phyloP scores from a whole-genome alignment of 2,329 filamentous ascomycete species.

The Aureobasidium sp. region DNA sequence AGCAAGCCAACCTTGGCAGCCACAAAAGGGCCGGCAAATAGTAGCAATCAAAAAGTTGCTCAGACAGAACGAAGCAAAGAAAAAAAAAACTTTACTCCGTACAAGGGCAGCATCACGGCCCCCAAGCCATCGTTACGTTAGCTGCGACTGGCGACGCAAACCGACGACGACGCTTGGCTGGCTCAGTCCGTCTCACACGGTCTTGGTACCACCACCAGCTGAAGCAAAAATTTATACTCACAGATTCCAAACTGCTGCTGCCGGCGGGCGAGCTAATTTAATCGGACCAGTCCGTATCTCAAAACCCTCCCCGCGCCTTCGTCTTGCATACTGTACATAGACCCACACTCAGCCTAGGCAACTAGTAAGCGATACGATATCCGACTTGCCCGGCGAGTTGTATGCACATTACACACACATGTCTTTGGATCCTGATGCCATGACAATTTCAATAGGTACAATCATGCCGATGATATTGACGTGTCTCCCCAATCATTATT shows the following conservation, averaged over 20 bases:
- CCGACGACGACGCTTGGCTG: conserved; percentile 13
- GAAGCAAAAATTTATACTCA: conserved; percentile 13
- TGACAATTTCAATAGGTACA: conserved; percentile 4
- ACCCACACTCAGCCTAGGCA: conserved; percentile 14
- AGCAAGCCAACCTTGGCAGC: conserved; percentile 12
- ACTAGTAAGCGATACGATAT: conserved; percentile 13
- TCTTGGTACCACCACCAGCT: conserved; percentile 9
- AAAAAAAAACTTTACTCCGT: conserved; percentile 14
- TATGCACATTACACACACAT: conserved; percentile 1
- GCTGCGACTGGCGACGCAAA: conserved; percentile 11
- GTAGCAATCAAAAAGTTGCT: conserved; percentile 12
- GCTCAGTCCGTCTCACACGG: conserved; percentile 16
- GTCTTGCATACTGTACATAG: conserved; percentile 10
- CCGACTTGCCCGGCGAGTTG: conserved; percentile 8
- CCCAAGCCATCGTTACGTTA: conserved; percentile 13
- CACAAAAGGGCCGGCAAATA: conserved; percentile 16
- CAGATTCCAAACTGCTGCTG: conserved; percentile 6
- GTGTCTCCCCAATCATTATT: conserved; percentile 4
- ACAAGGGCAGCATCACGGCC: conserved; percentile 5
- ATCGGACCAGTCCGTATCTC: conserved; percentile 17
- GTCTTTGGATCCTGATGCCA: conserved; percentile 2
- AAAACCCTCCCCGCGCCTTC: conserved; percentile 12
- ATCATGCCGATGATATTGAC: conserved; percentile 8
- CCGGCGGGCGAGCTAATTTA: conserved; percentile 16
- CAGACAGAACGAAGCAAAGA: conserved; percentile 10